phyloP scores from a whole-genome alignment of 495 filamentous ascomycete species.

The Aspergillus leporis region DNA sequence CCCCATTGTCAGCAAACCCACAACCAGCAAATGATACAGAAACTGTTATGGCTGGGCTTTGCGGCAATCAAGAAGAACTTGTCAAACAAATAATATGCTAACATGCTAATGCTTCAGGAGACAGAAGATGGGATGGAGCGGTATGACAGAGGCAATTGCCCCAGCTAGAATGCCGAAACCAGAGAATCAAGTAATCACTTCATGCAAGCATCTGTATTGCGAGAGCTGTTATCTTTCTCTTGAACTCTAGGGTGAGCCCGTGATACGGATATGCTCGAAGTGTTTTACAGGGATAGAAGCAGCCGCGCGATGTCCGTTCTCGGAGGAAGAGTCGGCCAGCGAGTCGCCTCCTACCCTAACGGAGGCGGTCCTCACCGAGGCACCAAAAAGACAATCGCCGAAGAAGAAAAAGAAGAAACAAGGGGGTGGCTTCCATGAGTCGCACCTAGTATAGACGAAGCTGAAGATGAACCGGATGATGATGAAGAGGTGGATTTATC shows the following conservation, averaged over 20 bases:
- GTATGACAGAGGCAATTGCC: conserved; percentile 34
- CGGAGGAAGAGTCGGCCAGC: conserved; percentile 1
- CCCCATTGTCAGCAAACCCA: background rate
- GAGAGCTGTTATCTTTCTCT: conserved; percentile 40
- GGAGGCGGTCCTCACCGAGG: background rate
- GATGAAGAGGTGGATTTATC: conserved; percentile 31
- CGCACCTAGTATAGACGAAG: background rate
- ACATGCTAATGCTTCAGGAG: conserved; percentile 28
- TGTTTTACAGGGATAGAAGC: conserved; percentile 22
- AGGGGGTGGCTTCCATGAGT: background rate
- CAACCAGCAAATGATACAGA: background rate
- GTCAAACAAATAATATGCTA: conserved; percentile 25
- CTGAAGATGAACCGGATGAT: conserved; percentile 13
- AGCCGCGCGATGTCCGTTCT: conserved; percentile 5
- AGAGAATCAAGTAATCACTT: conserved; percentile 35
- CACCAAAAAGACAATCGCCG: conserved; percentile 8
- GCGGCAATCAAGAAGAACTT: conserved; percentile 12
- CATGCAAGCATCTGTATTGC: conserved; percentile 53
- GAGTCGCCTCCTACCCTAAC: background rate
- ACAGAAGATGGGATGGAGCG: conserved; percentile 30
- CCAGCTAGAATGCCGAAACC: conserved; percentile 25
- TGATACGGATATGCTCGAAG: conserved; percentile 20
- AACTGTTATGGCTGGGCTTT: background rate
- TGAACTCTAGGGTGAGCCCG: conserved; percentile 15
- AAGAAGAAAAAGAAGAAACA: conserved; percentile 7